Base-by-base conservation (phyloP, 176 grass and related monocot genomes). In the Zea luxurians region DNA sequence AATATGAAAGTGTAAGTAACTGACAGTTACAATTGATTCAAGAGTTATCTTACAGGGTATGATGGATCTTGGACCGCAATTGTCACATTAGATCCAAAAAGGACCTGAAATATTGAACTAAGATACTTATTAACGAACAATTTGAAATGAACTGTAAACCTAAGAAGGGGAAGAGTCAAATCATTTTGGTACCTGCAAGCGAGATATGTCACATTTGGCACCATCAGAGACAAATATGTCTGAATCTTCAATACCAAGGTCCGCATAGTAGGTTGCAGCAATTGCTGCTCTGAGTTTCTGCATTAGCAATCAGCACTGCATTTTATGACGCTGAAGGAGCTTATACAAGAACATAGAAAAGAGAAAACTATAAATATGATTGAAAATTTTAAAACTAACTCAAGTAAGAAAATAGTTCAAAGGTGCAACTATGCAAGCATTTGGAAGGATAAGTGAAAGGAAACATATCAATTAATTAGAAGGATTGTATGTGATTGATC, bases 151-250 rank as follows among this genome's bases (percentile, higher is more conserved):
- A 61, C 45, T 68, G 10, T 49, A 71, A 61, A 68, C 64, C 38
- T 8, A 80, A 27, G 42, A 57, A 50, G 21, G 3, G 27, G 44
- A 64, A 48, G 67, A 68, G 66, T 57, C 16, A 47, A 4, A 37
- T 67, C 60, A 2, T 21, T 73, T 73, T 43, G 20, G 37, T 84
- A 97, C 95, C 88, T 98, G 96, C 62, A 98, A 79, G 44, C 96
- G 90, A 85, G 96, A 95, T 73, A 98, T 98, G 76, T 98, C 96
- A 88, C 96, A 98, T 87, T 98, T 98, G 21, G 96, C 96, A 80
- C 96, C 92, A 85, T 98, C 96, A 74, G 96, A 98, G 71, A 98
- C 96, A 78, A 95, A 95, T 71, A 98, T 92, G 64, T 98, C 96
- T 15, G 88, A 57, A 75, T 98, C 92, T 44, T 92, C 81, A 73